Evolutionary conservation across 1,284 basidiomycete genomes (phyloP).

Genomic region (Boletus mariae): DNA sequence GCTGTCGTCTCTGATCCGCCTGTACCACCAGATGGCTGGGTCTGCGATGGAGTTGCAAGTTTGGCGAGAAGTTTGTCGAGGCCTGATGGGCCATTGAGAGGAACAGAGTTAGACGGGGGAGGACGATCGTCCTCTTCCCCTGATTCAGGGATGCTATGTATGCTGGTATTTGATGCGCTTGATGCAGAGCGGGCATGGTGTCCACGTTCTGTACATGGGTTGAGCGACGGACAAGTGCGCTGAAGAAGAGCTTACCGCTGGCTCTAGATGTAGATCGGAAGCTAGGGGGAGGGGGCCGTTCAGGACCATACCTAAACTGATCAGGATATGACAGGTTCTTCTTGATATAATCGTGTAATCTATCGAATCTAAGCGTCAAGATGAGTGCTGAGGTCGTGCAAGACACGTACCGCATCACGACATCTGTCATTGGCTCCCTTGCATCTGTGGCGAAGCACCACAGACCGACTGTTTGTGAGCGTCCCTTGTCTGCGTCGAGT

Average conservation of each 20-base stretch:
- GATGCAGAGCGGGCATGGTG: constrained; percentile 29
- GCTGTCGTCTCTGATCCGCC: constrained; percentile 29
- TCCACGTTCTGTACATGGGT: constrained; percentile 17
- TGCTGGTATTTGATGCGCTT: constrained; percentile 33
- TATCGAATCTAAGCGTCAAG: constrained; percentile 26
- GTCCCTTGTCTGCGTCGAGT: constrained; percentile 51
- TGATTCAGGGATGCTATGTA: constrained; percentile 34
- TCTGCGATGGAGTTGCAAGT: constrained; percentile 33
- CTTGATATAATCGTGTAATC: constrained; percentile 63
- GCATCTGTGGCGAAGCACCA: constrained; percentile 76
- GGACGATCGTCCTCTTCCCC: constrained; percentile 25
- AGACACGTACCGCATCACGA: constrained; percentile 55
- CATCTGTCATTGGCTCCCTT: constrained; percentile 65
- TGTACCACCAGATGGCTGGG: constrained; percentile 10
- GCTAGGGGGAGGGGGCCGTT: constrained; percentile 49
- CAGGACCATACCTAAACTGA: constrained; percentile 63
- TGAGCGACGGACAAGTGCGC: constrained; percentile 11
- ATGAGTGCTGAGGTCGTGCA: background rate
- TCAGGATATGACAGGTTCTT: constrained; percentile 64
- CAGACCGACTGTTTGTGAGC: constrained; percentile 61
- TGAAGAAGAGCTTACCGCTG: constrained; percentile 23
- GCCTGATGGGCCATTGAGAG: constrained; percentile 38
- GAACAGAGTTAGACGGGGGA: constrained; percentile 12
- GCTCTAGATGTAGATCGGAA: constrained; percentile 31
- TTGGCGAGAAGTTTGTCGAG: constrained; percentile 64